Conservation (phyloP, 495 filamentous ascomycete genomes). For the Neurospora sp. region DNA sequence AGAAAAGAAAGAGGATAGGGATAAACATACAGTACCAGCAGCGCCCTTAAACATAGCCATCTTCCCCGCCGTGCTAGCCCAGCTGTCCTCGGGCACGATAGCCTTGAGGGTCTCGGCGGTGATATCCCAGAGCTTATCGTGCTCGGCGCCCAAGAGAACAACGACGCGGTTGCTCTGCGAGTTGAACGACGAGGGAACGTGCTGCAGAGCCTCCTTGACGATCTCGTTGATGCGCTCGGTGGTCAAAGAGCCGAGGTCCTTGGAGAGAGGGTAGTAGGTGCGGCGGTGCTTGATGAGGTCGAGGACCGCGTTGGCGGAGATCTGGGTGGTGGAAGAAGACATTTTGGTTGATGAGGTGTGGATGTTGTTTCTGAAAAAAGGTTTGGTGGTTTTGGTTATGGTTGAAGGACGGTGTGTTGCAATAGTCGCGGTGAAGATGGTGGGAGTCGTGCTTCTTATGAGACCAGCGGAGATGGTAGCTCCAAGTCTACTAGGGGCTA, state of each 20-base stretch:
- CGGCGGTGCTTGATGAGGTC: constrained; percentile 46
- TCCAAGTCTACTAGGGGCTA: neutral
- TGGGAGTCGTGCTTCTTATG: neutral
- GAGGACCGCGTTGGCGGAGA: constrained; percentile 34
- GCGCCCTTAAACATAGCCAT: constrained; percentile 43
- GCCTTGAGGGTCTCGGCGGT: constrained; percentile 42
- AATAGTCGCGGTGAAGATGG: neutral
- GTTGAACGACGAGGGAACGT: constrained; percentile 56
- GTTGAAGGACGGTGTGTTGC: neutral
- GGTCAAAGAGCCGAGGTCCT: constrained; percentile 35
- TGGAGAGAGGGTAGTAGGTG: constrained; percentile 48
- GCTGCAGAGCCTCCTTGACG: constrained; percentile 40
- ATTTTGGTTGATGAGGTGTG: constrained; percentile 9
- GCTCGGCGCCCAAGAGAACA: constrained; percentile 50
- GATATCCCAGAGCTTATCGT: constrained; percentile 56
- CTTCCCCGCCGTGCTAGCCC: constrained; percentile 34
- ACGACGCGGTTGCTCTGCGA: constrained; percentile 52
- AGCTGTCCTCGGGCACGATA: constrained; percentile 46
- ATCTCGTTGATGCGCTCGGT: constrained; percentile 45
- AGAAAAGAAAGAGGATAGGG: neutral
- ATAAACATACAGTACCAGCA: constrained; percentile 45
- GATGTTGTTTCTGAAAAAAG: constrained; percentile 6
- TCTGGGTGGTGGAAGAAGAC: constrained; percentile 10
- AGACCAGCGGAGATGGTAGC: constrained; percentile 3
- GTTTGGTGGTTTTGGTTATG: constrained; percentile 6